phyloP scores from a whole-genome alignment of 306 rosid genomes.

The Albizia julibrissin region DNA sequence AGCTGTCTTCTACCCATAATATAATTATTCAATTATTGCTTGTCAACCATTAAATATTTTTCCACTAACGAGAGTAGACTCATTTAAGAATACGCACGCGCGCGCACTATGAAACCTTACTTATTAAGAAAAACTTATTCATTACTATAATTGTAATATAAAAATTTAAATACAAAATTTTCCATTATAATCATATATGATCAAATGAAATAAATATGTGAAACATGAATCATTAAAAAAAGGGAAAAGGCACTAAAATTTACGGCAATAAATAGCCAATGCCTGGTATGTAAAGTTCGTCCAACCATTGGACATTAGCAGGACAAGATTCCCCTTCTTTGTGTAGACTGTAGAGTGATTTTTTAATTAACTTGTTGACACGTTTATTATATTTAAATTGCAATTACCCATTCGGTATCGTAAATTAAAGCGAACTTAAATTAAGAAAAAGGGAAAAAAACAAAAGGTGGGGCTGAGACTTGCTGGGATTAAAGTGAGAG shows the following conservation, averaged over 20 bases:
- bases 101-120: neutral
- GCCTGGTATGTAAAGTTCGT: neutral
- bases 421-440: neutral
- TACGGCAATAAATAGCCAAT: neutral
- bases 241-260: neutral
- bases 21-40: slow-evolving; percentile 13
- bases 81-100: neutral
- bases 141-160: neutral
- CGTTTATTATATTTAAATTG: slow-evolving; percentile 11
- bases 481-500: neutral
- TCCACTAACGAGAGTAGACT: neutral
- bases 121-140: neutral
- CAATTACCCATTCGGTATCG: neutral
- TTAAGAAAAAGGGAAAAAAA: neutral
- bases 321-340: neutral
- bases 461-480: neutral
- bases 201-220: neutral
- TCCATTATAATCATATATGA: no score
- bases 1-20: neutral
- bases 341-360: neutral
- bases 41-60: slow-evolving; percentile 18
- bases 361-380: neutral
- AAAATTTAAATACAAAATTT: neutral
- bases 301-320: neutral
- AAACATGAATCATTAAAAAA: neutral